These are phyloP conservation scores for Tephrocybe sp. DNA, from an alignment of 768 basidiomycete species.

Conservation along the genomic window DNA sequence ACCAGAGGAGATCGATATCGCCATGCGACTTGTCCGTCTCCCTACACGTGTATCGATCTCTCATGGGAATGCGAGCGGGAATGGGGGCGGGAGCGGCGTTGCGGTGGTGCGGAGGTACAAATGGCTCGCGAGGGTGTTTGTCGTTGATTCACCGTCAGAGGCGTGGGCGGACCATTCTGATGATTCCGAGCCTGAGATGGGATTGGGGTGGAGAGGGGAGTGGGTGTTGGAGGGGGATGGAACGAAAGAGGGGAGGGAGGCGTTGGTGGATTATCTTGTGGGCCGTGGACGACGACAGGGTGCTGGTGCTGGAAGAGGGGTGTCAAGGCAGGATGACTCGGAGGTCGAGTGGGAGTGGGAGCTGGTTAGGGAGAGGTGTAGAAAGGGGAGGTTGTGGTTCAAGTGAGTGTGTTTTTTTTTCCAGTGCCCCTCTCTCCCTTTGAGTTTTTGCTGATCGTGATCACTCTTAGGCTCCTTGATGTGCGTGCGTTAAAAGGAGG, in stretches of 20 bases:
- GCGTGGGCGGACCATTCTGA: no score
- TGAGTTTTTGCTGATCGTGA: neutral
- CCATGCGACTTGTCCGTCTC: slow-evolving; percentile 46
- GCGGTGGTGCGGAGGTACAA: slow-evolving; percentile 58
- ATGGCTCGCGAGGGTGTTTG: slow-evolving; percentile 56
- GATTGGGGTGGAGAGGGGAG: slow-evolving; percentile 42
- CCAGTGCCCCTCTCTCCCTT: neutral
- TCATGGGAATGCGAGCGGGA: no score
- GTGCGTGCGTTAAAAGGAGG: neutral
- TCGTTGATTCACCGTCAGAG: slow-evolving; percentile 63
- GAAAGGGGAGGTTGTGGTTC: slow-evolving; percentile 12
- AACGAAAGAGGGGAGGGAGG: slow-evolving; percentile 67
- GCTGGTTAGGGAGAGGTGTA: slow-evolving; percentile 13
- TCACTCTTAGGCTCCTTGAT: slow-evolving; percentile 1
- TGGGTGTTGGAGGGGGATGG: slow-evolving; percentile 22
- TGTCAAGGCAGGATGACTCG: slow-evolving; percentile 37
- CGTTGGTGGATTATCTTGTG: slow-evolving; percentile 43
- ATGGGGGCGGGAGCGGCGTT: no score
- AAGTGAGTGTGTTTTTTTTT: slow-evolving; percentile 10
- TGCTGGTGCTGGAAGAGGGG: slow-evolving; percentile 52
- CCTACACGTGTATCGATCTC: slow-evolving; percentile 54
- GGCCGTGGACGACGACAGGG: slow-evolving; percentile 53
- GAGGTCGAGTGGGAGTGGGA: slow-evolving; percentile 15
- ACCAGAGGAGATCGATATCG: slow-evolving; percentile 9
- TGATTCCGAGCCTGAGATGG: slow-evolving; percentile 52